These are phyloP conservation scores for Hirschfeldia incana DNA, from an alignment of 345 rosid species.

Conservation along the genomic window DNA sequence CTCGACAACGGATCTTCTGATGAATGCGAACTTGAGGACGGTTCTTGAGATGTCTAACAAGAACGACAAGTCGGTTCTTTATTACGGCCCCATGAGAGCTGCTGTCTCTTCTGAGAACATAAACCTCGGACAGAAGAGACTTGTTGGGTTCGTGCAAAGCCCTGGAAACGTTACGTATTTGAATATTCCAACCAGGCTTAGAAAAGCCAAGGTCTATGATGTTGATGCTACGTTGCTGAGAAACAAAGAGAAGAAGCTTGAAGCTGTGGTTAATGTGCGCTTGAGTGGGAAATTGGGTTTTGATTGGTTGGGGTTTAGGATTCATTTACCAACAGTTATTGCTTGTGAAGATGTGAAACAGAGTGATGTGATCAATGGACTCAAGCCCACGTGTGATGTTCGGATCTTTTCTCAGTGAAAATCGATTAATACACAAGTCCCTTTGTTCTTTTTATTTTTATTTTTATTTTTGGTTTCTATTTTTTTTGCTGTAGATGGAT, in stretches of 20 bases:
- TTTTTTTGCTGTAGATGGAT: conserved; percentile 31
- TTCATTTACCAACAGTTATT: conserved; percentile 32
- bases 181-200: not conserved
- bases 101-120: conserved; percentile 33
- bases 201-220: conserved; percentile 21
- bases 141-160: conserved; percentile 25
- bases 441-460: conserved; percentile 10
- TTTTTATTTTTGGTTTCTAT: not conserved
- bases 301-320: conserved; percentile 35
- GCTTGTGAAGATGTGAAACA: conserved; percentile 37
- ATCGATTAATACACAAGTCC: not conserved
- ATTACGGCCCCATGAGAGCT: conserved; percentile 24
- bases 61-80: conserved; percentile 26
- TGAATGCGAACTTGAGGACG: conserved; percentile 26
- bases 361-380: conserved; percentile 25
- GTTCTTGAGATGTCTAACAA: conserved; percentile 36
- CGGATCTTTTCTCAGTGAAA: conserved; percentile 31
- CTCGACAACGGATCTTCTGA: conserved; percentile 15
- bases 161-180: conserved; percentile 21
- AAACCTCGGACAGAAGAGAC: conserved; percentile 24
- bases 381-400: conserved; percentile 36
- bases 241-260: conserved; percentile 20
- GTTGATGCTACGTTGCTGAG: conserved; percentile 34
- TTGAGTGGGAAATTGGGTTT: conserved; percentile 35
- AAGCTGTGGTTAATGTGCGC: conserved; percentile 31